Base-by-base conservation (phyloP, 176 grass and related monocot species). In the Cocos nucifera region DNA sequence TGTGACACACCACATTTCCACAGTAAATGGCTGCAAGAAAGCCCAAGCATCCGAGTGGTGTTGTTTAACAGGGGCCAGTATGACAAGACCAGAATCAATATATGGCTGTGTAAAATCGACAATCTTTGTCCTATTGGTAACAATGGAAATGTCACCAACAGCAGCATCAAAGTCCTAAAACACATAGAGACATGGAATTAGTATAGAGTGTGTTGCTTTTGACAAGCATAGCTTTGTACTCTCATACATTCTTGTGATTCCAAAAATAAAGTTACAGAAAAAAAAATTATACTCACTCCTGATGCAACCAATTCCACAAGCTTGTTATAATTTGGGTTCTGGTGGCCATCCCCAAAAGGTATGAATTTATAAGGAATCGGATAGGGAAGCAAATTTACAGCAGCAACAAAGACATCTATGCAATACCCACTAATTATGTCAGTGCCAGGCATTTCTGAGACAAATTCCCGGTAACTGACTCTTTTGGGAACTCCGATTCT, bases 21-120 rank as follows among this genome's bases (percentile, higher is more conserved):
- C 72, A 26, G 85, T 89, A 64, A 95, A 95, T 74, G 85, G 89
- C 66, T 77, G 81, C 78, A 95, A 63, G 67, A 95, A 95, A 60
- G 89, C 85, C 78, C 89, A 95, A 52, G 66, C 71, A 23, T 66
- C 63, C 50, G 89, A 85, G 66, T 78, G 60, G 15, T 72, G 75
- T 19, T 0, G 66, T 78, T 85, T 95, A 49, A 95, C 76, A 63
- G 81, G 53, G 57, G 86, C 83, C 71, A 95, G 70, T 73, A 95
- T 70, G 23, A 95, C 65, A 52, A 95, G 85, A 50, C 89, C 89
- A 0, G 89, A 95, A 39, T 73, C 81, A 1, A 68, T 53, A 19
- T 77, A 95, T 39, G 89, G 85, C 56, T 95, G 89, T 73, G 89
- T 95, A 72, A 89, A 95, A 85, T 95, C 89, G 57, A 60, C 89